Percentiles rank a stretch among this genome's conserved stretches.
phyloP scores from a whole-genome alignment of 352 stramenopile species.

The Phytophthora brassicae region DNA sequence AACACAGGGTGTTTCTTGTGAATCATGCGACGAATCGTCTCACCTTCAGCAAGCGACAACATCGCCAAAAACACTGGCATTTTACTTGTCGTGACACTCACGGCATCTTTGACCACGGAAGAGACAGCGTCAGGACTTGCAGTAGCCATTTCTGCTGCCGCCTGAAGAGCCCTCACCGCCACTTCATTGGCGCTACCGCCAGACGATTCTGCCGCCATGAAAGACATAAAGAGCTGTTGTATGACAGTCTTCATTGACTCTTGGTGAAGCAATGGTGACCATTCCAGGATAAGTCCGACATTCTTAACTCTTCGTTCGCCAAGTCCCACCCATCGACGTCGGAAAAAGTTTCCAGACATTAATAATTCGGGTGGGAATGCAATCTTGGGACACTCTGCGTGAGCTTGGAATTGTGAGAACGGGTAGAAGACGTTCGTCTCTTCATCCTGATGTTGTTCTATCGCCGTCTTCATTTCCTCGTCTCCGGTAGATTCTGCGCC shows the following conservation, averaged over 20 bases:
- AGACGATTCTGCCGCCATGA: conserved; percentile 34
- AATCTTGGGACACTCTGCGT: conserved; percentile 72
- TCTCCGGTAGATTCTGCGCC: conserved; percentile 2
- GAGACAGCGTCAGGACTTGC: conserved; percentile 28
- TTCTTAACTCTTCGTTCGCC: conserved; percentile 89
- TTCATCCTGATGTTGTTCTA: conserved; percentile 36
- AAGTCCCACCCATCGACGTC: conserved; percentile 84
- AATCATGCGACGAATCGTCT: conserved; percentile 96
- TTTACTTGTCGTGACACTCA: conserved; percentile 33
- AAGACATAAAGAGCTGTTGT: conserved; percentile 61
- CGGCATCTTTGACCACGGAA: conserved; percentile 43
- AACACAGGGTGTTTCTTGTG: conserved; percentile 88
- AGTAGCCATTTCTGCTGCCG: conserved; percentile 34
- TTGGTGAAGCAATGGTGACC: conserved; percentile 74
- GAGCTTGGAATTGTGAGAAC: conserved; percentile 73
- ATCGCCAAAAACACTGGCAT: conserved; percentile 91
- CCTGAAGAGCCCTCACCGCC: conserved; percentile 55
- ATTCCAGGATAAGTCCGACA: conserved; percentile 87
- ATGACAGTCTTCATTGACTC: conserved; percentile 72
- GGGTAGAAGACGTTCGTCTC: conserved; percentile 78
- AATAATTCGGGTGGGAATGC: conserved; percentile 67
- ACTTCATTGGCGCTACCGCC: conserved; percentile 57
- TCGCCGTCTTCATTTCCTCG: conserved; percentile 29
- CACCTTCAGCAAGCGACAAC: conserved; percentile 96
- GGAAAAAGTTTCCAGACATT: conserved; percentile 90